Base-by-base conservation (phyloP, 768 basidiomycete genomes). In the Rubroboletus satanas region DNA sequence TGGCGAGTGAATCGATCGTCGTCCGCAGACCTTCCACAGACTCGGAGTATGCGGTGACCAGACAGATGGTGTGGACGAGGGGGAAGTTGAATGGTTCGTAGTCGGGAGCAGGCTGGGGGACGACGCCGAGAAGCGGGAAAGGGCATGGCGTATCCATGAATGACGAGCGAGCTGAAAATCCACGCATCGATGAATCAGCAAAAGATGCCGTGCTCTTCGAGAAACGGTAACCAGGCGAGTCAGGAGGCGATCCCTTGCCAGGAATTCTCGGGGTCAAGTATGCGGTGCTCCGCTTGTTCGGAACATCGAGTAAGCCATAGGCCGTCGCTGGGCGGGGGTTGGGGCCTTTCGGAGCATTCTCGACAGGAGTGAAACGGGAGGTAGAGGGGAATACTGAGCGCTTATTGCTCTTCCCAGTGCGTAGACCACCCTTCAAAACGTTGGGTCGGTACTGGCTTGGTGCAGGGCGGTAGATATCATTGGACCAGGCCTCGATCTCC, bases 41-140 rank as follows among this genome's bases (percentile, higher is more conserved):
- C 72, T 99, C 97, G 0, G 96, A 97, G 71, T 99, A 99, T 1
- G 97, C 97, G 1, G 97, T 99, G 58, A 99, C 97, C 44, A 98
- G 85, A 65, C 93, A 92, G 62, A 98, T 95, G 5, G 91, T 87
- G 71, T 98, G 93, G 0, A 84, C 88, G 45, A 98, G 84, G 0
- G 93, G 94, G 79, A 90, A 99, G 65, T 92, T 90, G 81, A 96
- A 98, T 0, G 97, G 97, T 69, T 98, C 90, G 60, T 83, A 94
- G 64, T 97, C 94, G 1, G 81, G 77, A 28, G 93, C 80, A 10
- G 97, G 97, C 67, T 99, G 97, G 1, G 91, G 90, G 15, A 98
- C 87, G 64, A 98, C 89, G 63, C 92, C 87, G 57, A 79, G 73
- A 35, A 98, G 79, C 2, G 96, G 96, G 86, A 95, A 98, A 7